Evolutionary conservation across 179 eudicot species (phyloP).

Genomic region (Drosera spatulata): DNA sequence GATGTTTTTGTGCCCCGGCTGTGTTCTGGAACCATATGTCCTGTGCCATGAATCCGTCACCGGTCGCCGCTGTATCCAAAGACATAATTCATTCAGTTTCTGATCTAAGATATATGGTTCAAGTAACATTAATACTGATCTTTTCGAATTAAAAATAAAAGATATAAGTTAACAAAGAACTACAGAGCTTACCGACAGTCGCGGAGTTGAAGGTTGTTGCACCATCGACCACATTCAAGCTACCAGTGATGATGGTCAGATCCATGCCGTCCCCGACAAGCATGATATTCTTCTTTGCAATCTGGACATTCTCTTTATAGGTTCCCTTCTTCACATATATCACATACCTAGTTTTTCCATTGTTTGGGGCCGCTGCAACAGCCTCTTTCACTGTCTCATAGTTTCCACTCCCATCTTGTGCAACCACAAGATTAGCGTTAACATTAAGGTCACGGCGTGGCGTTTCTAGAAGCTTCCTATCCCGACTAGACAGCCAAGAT

Average conservation of each 20-base stretch:
- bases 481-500: conserved; percentile 6
- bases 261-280: conserved; percentile 11
- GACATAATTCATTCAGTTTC: too few species aligned
- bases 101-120: too few species aligned
- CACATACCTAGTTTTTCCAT: conserved; percentile 1
- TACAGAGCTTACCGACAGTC: conserved; percentile 5
- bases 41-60: conserved; percentile 13
- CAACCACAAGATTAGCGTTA: conserved; percentile 5
- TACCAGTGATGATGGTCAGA: conserved; percentile 9
- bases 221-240: conserved; percentile 6
- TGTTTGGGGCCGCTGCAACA: conserved; percentile 4
- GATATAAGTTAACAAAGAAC: too few species aligned
- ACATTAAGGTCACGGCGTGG: neutral
- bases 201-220: conserved; percentile 7
- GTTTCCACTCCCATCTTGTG: conserved; percentile 11
- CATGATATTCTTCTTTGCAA: conserved; percentile 10
- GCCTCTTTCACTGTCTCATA: conserved; percentile 9
- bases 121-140: too few species aligned
- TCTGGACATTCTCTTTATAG: conserved; percentile 11
- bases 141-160: too few species aligned
- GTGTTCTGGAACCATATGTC: conserved; percentile 12
- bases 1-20: conserved; percentile 10
- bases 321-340: neutral
- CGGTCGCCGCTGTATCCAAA: conserved; percentile 4
- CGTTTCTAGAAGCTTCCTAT: conserved; percentile 5